A percentile compares a stretch with the other conserved stretches of the same genome.
These are phyloP conservation scores for Fusarium setosum DNA, from an alignment of 2,329 filamentous ascomycete species.

Conservation along the genomic window DNA sequence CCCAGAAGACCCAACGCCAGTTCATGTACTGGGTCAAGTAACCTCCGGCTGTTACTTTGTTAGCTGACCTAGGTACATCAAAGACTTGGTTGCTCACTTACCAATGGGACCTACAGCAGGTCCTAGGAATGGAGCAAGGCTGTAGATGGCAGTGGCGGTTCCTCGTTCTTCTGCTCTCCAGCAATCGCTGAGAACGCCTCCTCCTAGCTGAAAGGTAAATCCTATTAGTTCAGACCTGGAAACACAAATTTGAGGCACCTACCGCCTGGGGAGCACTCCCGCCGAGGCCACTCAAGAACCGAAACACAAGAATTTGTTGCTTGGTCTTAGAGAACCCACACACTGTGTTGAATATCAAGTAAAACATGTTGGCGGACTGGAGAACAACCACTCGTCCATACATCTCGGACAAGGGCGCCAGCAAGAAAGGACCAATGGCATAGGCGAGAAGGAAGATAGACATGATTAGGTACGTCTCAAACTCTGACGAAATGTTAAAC, in stretches of 20 bases:
- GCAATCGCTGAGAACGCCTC: conserved; percentile 60
- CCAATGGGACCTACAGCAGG: conserved; percentile 55
- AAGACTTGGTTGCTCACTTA: neutral
- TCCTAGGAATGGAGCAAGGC: conserved; percentile 57
- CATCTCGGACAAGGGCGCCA: conserved; percentile 64
- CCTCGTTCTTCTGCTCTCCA: conserved; percentile 56
- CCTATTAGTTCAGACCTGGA: neutral
- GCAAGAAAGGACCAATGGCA: conserved; percentile 62
- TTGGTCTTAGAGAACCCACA: conserved; percentile 61
- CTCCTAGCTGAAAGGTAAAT: conserved; percentile 48
- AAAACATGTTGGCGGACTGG: conserved; percentile 59
- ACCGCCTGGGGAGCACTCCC: conserved; percentile 59
- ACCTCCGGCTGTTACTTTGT: conserved; percentile 45
- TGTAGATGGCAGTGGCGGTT: conserved; percentile 46
- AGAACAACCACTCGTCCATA: conserved; percentile 60
- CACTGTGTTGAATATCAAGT: conserved; percentile 65
- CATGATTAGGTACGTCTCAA: conserved; percentile 63
- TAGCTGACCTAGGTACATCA: neutral
- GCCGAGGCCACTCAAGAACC: conserved; percentile 60
- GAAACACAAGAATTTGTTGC: conserved; percentile 60
- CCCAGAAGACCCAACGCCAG: conserved; percentile 60
- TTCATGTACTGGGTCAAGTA: conserved; percentile 50
- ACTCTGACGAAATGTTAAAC: conserved; percentile 54
- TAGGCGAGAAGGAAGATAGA: conserved; percentile 71
- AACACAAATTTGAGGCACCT: neutral